Base-by-base conservation (phyloP, 495 filamentous ascomycete species). In the Talaromyces liani region DNA sequence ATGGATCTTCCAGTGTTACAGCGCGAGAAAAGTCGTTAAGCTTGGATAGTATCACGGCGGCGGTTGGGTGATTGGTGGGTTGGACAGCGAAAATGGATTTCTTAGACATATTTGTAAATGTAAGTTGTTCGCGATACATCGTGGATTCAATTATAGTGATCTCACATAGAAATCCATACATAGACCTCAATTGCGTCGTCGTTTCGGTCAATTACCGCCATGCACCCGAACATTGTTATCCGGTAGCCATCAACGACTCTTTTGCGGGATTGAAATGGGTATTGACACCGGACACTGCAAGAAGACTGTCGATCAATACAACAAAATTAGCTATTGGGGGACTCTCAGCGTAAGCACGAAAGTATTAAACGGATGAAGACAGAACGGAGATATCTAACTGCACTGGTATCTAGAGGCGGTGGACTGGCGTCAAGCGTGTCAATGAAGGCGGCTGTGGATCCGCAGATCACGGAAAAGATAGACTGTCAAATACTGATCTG, bases 171-270 rank as follows among this genome's bases (percentile, higher is more conserved):
- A 31, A 31, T 31, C 29, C 4, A 31, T 31, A 6, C 29, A 31
- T 31, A 31, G 29, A 54, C 20, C 18, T 54, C 22, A 54, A 54
- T 8, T 54, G 49, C 49, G 20, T 24, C 49, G 49, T 54, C 49
- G 10, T 54, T 25, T 54, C 49, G 9, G 25, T 54, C 49, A 54
- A 24, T 25, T 54, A 54, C 49, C 49, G 49, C 20, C 22, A 54
- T 54, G 49, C 49, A 54, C 49, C 49, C 49, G 49, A 54, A 24
- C 49, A 54, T 54, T 25, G 49, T 54, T 54, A 54, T 54, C 49
- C 49, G 10, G 22, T 25, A 16, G 49, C 49, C 20, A 54, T 54
- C 10, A 16, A 54, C 6, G 20, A 54, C 49, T 25, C 49, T 54
- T 24, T 54, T 16, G 49, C 49, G n/a, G 49, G 49, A 10, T 54